These are phyloP conservation scores for Vanrija sp. DNA, from an alignment of 1,284 basidiomycete species.

Conservation along the genomic window DNA sequence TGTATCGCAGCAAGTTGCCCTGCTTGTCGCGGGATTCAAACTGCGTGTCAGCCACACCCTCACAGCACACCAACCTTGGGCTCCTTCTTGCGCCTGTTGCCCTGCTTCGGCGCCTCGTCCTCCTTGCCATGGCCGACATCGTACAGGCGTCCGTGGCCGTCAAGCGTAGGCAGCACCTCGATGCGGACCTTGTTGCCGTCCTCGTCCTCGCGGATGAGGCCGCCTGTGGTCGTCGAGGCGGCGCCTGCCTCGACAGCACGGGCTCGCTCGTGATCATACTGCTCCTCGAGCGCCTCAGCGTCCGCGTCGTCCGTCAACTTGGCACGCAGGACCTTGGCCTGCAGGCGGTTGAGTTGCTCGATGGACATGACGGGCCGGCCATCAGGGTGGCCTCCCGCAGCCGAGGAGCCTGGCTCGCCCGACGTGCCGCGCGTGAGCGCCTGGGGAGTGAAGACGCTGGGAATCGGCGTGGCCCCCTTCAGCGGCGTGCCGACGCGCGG, in stretches of 20 bases:
- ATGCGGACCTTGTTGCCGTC: conserved; percentile 52
- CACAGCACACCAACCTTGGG: conserved; percentile 57
- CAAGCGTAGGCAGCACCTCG: conserved; percentile 84
- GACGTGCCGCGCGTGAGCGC: conserved; percentile 31
- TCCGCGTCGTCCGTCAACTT: conserved; percentile 73
- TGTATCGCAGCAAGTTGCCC: conserved; percentile 74
- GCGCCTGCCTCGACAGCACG: conserved; percentile 49
- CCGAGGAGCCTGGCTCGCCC: conserved; percentile 1
- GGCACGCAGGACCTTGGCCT: conserved; percentile 87
- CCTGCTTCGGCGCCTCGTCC: conserved; percentile 36
- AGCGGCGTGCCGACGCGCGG: conserved; percentile 1
- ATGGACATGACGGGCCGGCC: conserved; percentile 43
- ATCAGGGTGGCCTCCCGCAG: background rate
- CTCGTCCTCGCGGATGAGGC: conserved; percentile 33
- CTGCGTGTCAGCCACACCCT: conserved; percentile 30
- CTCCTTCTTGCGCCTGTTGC: conserved; percentile 62
- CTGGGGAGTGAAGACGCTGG: conserved; percentile 79
- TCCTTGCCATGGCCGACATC: conserved; percentile 70
- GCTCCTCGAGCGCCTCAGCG: conserved; percentile 68
- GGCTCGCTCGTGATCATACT: conserved; percentile 68
- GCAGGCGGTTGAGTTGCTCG: conserved; percentile 78
- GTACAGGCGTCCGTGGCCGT: conserved; percentile 79
- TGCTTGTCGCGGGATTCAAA: conserved; percentile 89
- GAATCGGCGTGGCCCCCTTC: conserved; percentile 65
- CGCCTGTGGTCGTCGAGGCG: conserved; percentile 46